Percentiles rank a stretch among this genome's conserved stretches.
These are phyloP conservation scores for Dichotomopilus funicola DNA, from an alignment of 2,329 filamentous ascomycete species.

Conservation along the genomic window DNA sequence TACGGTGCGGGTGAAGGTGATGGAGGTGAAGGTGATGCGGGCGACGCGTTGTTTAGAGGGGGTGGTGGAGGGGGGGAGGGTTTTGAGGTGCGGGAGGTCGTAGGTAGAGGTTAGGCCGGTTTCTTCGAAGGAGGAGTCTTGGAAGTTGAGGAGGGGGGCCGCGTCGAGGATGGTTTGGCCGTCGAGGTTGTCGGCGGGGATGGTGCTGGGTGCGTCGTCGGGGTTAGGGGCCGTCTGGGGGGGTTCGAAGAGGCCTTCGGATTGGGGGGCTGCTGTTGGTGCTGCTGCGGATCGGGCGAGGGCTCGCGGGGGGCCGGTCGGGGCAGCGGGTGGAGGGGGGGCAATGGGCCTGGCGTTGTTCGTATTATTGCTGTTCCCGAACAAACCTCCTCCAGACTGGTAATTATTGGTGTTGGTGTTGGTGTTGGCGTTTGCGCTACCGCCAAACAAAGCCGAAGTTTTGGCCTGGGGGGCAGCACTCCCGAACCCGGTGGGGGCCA, in stretches of 20 bases:
- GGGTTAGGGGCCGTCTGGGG: background rate
- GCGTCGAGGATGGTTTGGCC: slow-evolving; percentile 21
- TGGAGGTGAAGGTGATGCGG: slow-evolving; percentile 43
- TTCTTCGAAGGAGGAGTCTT: slow-evolving; percentile 52
- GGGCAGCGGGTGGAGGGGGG: background rate
- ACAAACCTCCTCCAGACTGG: background rate
- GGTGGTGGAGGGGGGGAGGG: slow-evolving; percentile 44
- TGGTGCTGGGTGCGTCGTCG: background rate
- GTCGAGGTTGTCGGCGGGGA: slow-evolving; percentile 12
- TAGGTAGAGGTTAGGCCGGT: slow-evolving; percentile 55
- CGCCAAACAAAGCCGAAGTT: background rate
- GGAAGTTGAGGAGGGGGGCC: slow-evolving; percentile 35
- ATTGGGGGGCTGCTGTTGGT: background rate
- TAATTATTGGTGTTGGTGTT: background rate
- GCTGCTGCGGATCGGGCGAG: background rate
- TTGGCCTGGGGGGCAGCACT: background rate
- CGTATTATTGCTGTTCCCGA: background rate
- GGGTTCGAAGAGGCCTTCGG: too few species aligned
- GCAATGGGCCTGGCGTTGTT: background rate
- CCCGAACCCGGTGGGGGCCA: background rate
- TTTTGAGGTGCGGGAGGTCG: slow-evolving; percentile 53
- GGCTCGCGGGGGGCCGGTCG: background rate
- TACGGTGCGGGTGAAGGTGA: slow-evolving; percentile 51
- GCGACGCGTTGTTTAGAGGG: slow-evolving; percentile 54
- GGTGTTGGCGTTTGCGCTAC: background rate